Evolutionary conservation across 345 rosid species (phyloP).

Genomic region (Salix dunnii): DNA sequence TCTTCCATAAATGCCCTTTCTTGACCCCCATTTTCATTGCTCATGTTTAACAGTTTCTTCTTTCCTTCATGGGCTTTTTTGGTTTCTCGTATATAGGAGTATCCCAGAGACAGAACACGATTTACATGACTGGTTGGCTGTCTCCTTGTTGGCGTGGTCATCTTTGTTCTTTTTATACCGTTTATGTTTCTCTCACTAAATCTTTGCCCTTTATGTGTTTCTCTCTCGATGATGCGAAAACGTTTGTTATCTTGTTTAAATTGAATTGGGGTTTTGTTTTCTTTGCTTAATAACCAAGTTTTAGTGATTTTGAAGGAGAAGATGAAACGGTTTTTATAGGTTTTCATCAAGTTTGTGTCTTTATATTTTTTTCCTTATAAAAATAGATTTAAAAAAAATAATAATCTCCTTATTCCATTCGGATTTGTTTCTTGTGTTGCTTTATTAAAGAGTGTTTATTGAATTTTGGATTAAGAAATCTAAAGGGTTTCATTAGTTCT

Average conservation of each 20-base stretch:
- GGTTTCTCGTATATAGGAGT: constrained; percentile 21
- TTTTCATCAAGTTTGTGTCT: not conserved
- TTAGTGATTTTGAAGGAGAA: not conserved
- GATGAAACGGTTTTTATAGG: not conserved
- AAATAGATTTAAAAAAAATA: too few species aligned
- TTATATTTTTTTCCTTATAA: not conserved
- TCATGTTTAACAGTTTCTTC: constrained; percentile 1
- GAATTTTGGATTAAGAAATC: too few species aligned
- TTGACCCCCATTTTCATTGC: constrained; percentile 16
- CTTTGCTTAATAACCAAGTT: not conserved
- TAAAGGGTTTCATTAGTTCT: too few species aligned
- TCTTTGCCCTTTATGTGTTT: not conserved
- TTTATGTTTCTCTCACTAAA: not conserved
- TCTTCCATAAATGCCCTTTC: constrained; percentile 38
- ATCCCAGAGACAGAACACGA: constrained; percentile 11
- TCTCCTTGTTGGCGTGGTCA: too few species aligned
- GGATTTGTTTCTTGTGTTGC: not conserved
- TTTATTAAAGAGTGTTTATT: not conserved
- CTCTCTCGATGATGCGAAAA: not conserved
- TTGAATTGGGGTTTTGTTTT: constrained; percentile 2
- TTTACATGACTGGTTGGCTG: too few species aligned
- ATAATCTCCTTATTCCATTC: not conserved
- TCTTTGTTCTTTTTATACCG: not conserved
- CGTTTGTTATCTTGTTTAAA: not conserved
- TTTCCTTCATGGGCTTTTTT: constrained; percentile 29